These are phyloP conservation scores for Hippophae tibetana DNA, from an alignment of 306 rosid genomes.

Conservation along the genomic window DNA sequence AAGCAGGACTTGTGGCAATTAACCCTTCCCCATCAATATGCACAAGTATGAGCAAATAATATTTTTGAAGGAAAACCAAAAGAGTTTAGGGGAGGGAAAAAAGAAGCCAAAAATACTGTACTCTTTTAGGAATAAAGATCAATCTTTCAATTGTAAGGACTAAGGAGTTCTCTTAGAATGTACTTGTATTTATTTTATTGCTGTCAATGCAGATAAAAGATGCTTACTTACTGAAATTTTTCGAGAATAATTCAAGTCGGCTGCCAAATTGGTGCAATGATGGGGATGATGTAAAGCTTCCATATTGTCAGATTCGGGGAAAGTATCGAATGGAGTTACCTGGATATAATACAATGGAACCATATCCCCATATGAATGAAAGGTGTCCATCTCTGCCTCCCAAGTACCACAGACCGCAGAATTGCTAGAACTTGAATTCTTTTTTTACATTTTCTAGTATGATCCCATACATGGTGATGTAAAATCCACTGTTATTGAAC, in stretches of 20 bases:
- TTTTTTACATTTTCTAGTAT: too few species aligned
- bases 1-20: too few species aligned
- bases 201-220: slow-evolving; percentile 72
- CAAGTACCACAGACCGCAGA: slow-evolving; percentile 42
- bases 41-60: too few species aligned
- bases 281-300: slow-evolving; percentile 67
- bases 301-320: slow-evolving; percentile 88
- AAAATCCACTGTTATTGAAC: too few species aligned
- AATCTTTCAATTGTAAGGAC: neutral
- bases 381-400: slow-evolving; percentile 91
- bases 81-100: too few species aligned
- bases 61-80: neutral
- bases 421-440: slow-evolving; percentile 35
- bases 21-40: too few species aligned
- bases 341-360: slow-evolving; percentile 64
- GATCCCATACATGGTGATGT: too few species aligned
- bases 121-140: neutral
- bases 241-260: slow-evolving; percentile 67
- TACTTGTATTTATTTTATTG: slow-evolving; percentile 8
- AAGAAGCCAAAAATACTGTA: neutral
- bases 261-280: slow-evolving; percentile 89
- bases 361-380: slow-evolving; percentile 85
- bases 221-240: slow-evolving; percentile 79
- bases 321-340: slow-evolving; percentile 88
- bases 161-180: slow-evolving; percentile 10